These are phyloP conservation scores for Vitis cinerea DNA, from an alignment of 164 flowering plant genomes.

Conservation along the genomic window DNA sequence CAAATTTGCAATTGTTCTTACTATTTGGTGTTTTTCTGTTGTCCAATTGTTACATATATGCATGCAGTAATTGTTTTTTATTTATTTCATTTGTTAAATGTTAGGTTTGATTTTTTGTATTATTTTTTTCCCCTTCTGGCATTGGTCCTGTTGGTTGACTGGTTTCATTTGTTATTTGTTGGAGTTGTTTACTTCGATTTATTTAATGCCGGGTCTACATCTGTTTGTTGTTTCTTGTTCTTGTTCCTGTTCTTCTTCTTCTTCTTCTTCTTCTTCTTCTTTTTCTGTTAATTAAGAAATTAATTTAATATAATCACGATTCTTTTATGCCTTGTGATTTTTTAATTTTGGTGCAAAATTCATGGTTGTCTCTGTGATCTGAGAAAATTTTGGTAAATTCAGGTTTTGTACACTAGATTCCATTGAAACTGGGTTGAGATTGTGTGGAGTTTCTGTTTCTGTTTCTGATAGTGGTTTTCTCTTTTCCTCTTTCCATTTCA, in stretches of 20 bases:
- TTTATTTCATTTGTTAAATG: conserved; percentile 1
- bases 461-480: neutral
- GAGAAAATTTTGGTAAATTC: no score
- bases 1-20: neutral
- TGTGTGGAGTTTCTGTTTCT: neutral
- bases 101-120: neutral
- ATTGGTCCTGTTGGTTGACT: neutral
- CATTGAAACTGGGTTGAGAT: neutral
- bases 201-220: neutral
- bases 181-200: no score
- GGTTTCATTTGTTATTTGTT: neutral
- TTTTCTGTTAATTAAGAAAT: no score
- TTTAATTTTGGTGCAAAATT: neutral
- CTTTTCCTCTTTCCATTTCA: neutral
- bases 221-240: neutral
- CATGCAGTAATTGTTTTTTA: neutral
- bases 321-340: no score
- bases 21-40: neutral
- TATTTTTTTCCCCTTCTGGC: neutral
- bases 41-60: neutral
- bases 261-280: no score
- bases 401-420: neutral
- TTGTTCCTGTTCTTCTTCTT: no score
- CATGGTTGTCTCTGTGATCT: neutral
- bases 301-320: no score